Evolutionary conservation across 2,329 filamentous ascomycete species (phyloP), one percentile per base, ranked within the genome.

Genomic region (Epichloe aotearoae): DNA sequence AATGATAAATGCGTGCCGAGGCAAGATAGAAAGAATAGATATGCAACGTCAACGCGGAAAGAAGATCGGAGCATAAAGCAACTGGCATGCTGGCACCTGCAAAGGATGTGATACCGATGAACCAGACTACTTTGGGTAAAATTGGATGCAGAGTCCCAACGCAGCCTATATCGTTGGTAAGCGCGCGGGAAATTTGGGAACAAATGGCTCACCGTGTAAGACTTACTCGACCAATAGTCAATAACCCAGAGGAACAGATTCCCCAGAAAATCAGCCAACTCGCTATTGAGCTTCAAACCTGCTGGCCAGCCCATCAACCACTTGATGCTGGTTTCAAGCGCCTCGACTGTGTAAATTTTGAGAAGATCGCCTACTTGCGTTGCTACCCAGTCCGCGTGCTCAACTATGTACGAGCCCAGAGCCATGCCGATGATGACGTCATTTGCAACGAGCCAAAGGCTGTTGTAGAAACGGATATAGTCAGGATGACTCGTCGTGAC

Each of bases 381-480:
- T 2, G 89, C 89, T 2, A 95, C 88, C 74, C 85, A 88, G 50
- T 81, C 77, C 2, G 88, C 84, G 60, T 98, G 96, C 64, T 98
- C 93, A 55, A 97, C 91, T 54, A 98, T 95, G 65, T 95, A 98
- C 1, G 89, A 95, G 0, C 93, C 94, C 7, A 98, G 70, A 1
- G 93, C 93, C 57, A 98, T 96, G 26, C 93, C 94, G 53, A 98
- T 97, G 56, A 98, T 98, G 45, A 98, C 86, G 69, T 98, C 93
- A 69, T 98, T 98, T 33, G 90, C 90, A 20, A 98, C 93, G 8
- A 98, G 84, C 93, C 93, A 98, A 4, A 98, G 73, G 61, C 89
- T 96, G 66, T 98, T 98, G 71, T 97, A 98, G 68, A 98, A 98
- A 15, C 93, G 85, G 57, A 98, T 98, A 65, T 98, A 98, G 66